Evolutionary conservation across 257 asterid species (phyloP).

Genomic region (Nicotiana attenuata): DNA sequence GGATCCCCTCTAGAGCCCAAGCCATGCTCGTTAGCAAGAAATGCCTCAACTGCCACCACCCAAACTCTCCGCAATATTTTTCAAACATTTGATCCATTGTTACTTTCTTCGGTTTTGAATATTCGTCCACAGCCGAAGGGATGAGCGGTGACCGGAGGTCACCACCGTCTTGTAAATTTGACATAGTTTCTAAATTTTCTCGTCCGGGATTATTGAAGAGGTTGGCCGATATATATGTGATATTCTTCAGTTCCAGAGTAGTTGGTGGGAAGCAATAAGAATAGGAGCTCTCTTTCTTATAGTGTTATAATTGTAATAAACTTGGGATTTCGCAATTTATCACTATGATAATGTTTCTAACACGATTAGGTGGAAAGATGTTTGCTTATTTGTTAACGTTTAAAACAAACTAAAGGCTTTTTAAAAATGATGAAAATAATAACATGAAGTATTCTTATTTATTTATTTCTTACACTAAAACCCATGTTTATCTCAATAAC

Average conservation of each 20-base stretch:
- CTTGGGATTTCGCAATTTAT: background rate
- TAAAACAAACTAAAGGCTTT: background rate
- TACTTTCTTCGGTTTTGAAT: slow-evolving; percentile 26
- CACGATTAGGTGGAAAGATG: background rate
- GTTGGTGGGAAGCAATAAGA: background rate
- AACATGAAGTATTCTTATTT: too few species aligned
- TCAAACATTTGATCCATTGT: slow-evolving; percentile 63
- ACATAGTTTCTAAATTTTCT: slow-evolving; percentile 8
- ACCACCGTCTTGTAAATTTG: slow-evolving; percentile 1
- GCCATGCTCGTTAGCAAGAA: slow-evolving; percentile 63
- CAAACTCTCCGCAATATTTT: slow-evolving; percentile 76
- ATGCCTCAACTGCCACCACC: slow-evolving; percentile 79
- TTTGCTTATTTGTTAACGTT: background rate
- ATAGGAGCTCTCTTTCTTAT: background rate
- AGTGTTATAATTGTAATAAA: background rate
- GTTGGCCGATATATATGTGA: background rate
- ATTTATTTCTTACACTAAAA: too few species aligned
- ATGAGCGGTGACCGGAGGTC: slow-evolving; percentile 41
- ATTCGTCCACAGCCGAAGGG: slow-evolving; percentile 7
- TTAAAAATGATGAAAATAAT: too few species aligned
- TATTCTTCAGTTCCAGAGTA: background rate
- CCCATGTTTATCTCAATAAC: too few species aligned
- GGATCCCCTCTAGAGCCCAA: slow-evolving; percentile 86
- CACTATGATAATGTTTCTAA: background rate
- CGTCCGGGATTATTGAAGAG: background rate